These are phyloP conservation scores for Magnolia officinalis DNA, from an alignment of 164 flowering plant species.

Conservation along the genomic window DNA sequence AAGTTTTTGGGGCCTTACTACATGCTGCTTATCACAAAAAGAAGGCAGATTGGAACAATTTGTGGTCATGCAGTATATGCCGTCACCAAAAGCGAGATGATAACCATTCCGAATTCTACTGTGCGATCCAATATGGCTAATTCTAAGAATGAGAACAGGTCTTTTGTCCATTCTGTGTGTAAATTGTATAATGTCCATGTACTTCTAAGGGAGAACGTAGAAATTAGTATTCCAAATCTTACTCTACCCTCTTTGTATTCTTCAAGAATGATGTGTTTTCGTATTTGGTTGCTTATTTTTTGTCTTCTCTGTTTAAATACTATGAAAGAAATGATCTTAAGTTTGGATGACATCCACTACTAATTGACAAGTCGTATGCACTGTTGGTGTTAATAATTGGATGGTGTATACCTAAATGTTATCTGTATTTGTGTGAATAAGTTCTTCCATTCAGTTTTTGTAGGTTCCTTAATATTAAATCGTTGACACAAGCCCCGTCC, in stretches of 20 bases:
- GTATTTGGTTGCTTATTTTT: conserved; percentile 10
- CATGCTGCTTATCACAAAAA: conserved; percentile 91
- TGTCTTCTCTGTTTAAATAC: conserved; percentile 6
- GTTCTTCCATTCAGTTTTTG: background rate
- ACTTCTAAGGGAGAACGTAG: conserved; percentile 34
- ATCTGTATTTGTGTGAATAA: background rate
- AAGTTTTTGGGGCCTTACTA: conserved; percentile 95
- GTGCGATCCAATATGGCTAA: conserved; percentile 57
- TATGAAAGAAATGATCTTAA: conserved; percentile 20
- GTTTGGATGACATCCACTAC: conserved; percentile 12
- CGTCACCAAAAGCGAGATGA: conserved; percentile 76
- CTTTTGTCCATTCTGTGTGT: conserved; percentile 76
- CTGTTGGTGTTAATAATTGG: background rate
- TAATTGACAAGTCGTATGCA: background rate
- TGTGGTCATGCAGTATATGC: conserved; percentile 86
- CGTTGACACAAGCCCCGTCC: background rate
- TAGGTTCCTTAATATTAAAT: background rate
- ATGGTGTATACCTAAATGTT: background rate
- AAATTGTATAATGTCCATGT: conserved; percentile 56
- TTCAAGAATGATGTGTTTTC: conserved; percentile 22
- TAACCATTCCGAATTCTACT: conserved; percentile 67
- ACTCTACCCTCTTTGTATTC: conserved; percentile 24
- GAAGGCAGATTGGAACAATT: conserved; percentile 82
- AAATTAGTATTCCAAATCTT: conserved; percentile 25
- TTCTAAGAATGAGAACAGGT: conserved; percentile 97